These are phyloP conservation scores for Sporothrix schenckii DNA, from an alignment of 2,329 filamentous ascomycete species.

Conservation along the genomic window DNA sequence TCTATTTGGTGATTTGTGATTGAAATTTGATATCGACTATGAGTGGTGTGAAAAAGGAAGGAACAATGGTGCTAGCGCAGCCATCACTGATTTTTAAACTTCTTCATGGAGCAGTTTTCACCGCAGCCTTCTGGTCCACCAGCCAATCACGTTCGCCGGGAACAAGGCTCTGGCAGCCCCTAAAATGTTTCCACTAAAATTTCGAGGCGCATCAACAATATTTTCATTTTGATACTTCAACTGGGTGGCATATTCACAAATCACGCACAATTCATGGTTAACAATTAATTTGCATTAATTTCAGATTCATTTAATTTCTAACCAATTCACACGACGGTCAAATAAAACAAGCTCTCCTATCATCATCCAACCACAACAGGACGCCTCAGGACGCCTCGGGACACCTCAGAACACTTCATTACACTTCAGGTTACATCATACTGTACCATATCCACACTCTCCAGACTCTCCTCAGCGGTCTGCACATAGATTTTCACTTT, in stretches of 20 bases:
- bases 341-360: neutral
- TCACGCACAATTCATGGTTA: neutral
- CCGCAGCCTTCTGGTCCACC: neutral
- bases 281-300: neutral
- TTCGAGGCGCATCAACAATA: neutral
- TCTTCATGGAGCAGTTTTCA: neutral
- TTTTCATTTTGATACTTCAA: neutral
- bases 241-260: neutral
- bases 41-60: conserved; percentile 7
- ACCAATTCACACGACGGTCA: neutral
- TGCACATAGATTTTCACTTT: neutral
- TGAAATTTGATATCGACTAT: neutral
- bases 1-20: neutral
- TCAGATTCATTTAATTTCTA: neutral
- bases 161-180: neutral
- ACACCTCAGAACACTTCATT: too few relatives aligned
- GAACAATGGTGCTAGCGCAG: neutral
- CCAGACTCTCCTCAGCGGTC: neutral
- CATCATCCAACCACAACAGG: neutral
- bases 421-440: too few relatives aligned
- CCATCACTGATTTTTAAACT: neutral
- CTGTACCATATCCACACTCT: too few relatives aligned
- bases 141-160: conserved; percentile 16
- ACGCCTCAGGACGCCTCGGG: too few relatives aligned
- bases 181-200: neutral